These are phyloP conservation scores for Fusarium bulbicola DNA, from an alignment of 2,329 filamentous ascomycete species.

Conservation along the genomic window DNA sequence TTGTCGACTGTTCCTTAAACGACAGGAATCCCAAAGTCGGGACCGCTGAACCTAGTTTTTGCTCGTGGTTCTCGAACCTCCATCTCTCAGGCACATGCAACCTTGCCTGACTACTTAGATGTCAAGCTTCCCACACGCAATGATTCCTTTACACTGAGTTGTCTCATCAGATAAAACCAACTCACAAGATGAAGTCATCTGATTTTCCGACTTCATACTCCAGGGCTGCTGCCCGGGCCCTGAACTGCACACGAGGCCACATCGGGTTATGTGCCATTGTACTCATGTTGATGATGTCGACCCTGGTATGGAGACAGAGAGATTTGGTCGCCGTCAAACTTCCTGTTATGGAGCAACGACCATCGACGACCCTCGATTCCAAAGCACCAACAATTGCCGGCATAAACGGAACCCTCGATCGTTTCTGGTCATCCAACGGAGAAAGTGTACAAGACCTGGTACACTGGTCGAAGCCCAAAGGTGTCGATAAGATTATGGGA, in stretches of 20 bases:
- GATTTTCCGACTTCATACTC: not conserved
- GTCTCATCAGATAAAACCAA: not conserved
- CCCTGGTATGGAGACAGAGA: conserved; percentile 25
- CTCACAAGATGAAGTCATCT: conserved; percentile 17
- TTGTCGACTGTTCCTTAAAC: not conserved
- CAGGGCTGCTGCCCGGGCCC: not conserved
- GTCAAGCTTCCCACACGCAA: not conserved
- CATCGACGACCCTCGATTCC: not conserved
- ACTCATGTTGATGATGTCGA: conserved; percentile 32
- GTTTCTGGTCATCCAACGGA: conserved; percentile 39
- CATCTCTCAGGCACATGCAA: not conserved
- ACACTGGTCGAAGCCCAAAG: conserved; percentile 29
- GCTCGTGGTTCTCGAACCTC: not conserved
- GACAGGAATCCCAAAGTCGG: not conserved
- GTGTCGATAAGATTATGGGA: conserved; percentile 50
- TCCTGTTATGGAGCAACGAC: conserved; percentile 10
- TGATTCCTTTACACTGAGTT: not conserved
- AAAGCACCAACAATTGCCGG: not conserved
- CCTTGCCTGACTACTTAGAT: conserved; percentile 16
- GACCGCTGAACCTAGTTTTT: not conserved
- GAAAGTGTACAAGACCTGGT: conserved; percentile 26
- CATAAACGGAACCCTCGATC: conserved; percentile 7
- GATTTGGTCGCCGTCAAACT: conserved; percentile 24
- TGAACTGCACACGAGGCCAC: conserved; percentile 27
- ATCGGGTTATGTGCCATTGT: conserved; percentile 25